These are phyloP conservation scores for Xylaria digitata DNA, from an alignment of 2,329 filamentous ascomycete genomes.

Conservation along the genomic window DNA sequence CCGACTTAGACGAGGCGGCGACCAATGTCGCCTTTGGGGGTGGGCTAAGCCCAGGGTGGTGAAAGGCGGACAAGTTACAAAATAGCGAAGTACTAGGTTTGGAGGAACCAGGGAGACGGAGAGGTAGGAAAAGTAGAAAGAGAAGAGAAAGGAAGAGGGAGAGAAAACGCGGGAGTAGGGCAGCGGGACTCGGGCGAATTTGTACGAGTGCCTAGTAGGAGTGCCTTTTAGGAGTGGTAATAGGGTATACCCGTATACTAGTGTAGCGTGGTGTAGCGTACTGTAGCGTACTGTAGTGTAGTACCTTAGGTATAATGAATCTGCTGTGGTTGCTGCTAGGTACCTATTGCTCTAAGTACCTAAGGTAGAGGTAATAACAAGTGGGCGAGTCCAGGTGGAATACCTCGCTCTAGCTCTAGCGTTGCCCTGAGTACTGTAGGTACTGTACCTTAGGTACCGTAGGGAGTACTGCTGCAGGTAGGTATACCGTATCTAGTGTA, in stretches of 20 bases:
- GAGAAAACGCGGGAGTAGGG: constrained; percentile 24
- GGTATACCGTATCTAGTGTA: too few species aligned
- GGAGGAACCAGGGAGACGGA: constrained; percentile 23
- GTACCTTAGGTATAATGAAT: constrained; percentile 4
- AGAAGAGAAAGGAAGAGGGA: constrained; percentile 17
- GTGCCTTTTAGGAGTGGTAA: constrained; percentile 37
- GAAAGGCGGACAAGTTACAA: constrained; percentile 48
- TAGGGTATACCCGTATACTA: constrained; percentile 21
- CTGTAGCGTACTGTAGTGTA: too few species aligned
- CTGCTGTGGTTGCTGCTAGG: constrained; percentile 25
- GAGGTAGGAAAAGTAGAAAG: constrained; percentile 16
- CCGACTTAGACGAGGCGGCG: constrained; percentile 43
- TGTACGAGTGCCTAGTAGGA: constrained; percentile 35
- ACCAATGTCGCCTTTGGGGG: constrained; percentile 49
- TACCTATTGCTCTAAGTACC: too few species aligned
- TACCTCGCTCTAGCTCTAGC: neutral
- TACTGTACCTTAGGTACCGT: neutral
- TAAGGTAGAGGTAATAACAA: constrained; percentile 9
- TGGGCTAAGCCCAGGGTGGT: constrained; percentile 51
- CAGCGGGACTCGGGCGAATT: constrained; percentile 48
- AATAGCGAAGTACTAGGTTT: constrained; percentile 41
- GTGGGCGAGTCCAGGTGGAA: constrained; percentile 20
- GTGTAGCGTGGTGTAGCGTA: too few species aligned
- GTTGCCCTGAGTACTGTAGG: neutral
- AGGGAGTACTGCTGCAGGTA: too few species aligned